Evolutionary conservation across 2,329 filamentous ascomycete species (phyloP).

Genomic region (Aspergillus pseudoviridinutans): DNA sequence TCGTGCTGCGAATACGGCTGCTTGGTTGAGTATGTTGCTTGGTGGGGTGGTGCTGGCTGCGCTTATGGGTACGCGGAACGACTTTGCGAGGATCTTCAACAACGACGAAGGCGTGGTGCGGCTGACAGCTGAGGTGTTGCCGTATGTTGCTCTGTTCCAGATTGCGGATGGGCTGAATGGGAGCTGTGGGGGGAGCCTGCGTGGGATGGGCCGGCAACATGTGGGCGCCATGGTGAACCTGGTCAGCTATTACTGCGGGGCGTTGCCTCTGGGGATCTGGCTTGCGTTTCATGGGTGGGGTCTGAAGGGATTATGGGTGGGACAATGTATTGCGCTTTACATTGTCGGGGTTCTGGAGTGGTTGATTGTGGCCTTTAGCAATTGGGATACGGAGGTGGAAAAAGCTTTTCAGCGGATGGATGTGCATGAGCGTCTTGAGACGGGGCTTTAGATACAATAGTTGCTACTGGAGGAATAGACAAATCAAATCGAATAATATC

Average conservation of each 20-base stretch:
- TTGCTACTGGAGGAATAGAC: neutral
- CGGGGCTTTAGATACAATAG: neutral
- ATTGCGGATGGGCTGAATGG: constrained; percentile 86
- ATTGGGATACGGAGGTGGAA: constrained; percentile 71
- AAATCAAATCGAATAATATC: neutral
- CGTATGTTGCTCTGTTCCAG: constrained; percentile 83
- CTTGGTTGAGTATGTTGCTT: constrained; percentile 66
- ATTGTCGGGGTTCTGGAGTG: constrained; percentile 75
- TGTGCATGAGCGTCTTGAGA: constrained; percentile 28
- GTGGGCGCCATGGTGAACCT: constrained; percentile 79
- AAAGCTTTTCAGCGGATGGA: constrained; percentile 71
- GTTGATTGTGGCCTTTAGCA: constrained; percentile 70
- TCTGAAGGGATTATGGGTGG: constrained; percentile 74
- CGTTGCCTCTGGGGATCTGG: constrained; percentile 75
- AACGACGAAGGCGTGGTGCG: constrained; percentile 67
- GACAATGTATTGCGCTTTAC: constrained; percentile 76
- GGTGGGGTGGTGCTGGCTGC: constrained; percentile 64
- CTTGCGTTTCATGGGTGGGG: constrained; percentile 86
- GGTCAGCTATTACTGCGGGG: constrained; percentile 77
- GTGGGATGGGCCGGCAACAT: constrained; percentile 84
- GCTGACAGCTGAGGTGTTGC: constrained; percentile 76
- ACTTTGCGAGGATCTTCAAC: constrained; percentile 78
- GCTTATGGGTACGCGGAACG: constrained; percentile 66
- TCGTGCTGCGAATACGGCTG: constrained; percentile 70
- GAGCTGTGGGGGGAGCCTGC: constrained; percentile 72